Base-by-base conservation (phyloP, 495 filamentous ascomycete genomes). In the Podospora didyma region DNA sequence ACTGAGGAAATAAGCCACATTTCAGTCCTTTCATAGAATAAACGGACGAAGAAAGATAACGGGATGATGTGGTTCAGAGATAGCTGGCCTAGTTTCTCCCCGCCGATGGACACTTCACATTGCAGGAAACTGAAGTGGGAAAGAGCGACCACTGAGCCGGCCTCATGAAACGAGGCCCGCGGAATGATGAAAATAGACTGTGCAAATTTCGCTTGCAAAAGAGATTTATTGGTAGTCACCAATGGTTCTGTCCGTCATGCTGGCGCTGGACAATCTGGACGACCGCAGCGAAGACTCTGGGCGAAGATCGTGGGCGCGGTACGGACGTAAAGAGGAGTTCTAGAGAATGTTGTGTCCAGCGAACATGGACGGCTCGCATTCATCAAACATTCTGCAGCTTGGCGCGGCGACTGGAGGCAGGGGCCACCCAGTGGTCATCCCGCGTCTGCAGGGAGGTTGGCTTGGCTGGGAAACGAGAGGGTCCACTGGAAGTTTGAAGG, bases 211-310 rank as follows among this genome's bases (percentile, higher is more conserved):
- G 39, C 3, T 12, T 42, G 23, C n/a, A 31, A 23, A 11, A 46
- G 34, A 39, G 17, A 42, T 34, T 37, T 55, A 17, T 35, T 47
- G 53, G 35, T 55, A 14, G 53, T 42, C 44, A 55, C 35, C 42
- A 50, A 35, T 35, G 14, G 41, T 11, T 17, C 42, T 39, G 53
- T 24, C 53, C 53, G 53, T 31, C 9, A 41, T n/a, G 53, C 42
- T 10, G 39, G 46, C 23, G 53, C 53, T 48, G 42, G 53, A 12
- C 44, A 47, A 42, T 42, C 39, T 17, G 39, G 39, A 14, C 12
- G n/a, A 42, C n/a, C 39, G 39, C 39, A 42, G 39, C 4, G 14
- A 5, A 17, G 6, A 14, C 39, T 42, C 39, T 42, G 5, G 39
- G 39, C 5, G 39, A 42, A 42, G 39, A 5, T 14, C 12, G n/a